These are phyloP conservation scores for Auricularia sp. DNA, from an alignment of 768 basidiomycete genomes.

Conservation along the genomic window DNA sequence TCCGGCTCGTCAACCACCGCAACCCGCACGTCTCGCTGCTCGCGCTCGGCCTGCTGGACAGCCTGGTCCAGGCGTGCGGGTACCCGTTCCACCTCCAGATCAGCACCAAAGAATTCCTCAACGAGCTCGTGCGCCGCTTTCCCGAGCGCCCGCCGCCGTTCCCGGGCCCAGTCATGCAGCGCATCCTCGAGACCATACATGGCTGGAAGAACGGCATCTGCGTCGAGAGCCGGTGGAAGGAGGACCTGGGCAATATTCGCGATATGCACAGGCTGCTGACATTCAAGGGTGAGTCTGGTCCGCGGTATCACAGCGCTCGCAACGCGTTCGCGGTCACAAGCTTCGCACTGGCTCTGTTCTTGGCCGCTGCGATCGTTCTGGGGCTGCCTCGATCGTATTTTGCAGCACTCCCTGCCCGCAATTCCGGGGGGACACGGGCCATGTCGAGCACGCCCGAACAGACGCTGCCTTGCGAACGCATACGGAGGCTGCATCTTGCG, in stretches of 20 bases:
- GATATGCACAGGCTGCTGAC: slow-evolving; percentile 94
- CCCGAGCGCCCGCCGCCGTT: slow-evolving; percentile 96
- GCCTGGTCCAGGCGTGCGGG: slow-evolving; percentile 89
- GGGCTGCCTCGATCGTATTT: background rate
- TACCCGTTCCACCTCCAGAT: slow-evolving; percentile 97
- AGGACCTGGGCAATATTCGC: slow-evolving; percentile 91
- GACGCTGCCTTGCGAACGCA: too few species aligned
- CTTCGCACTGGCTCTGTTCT: too few species aligned
- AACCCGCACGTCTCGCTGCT: slow-evolving; percentile 88
- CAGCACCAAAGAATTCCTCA: slow-evolving; percentile 93
- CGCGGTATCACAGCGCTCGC: too few species aligned
- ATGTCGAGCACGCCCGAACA: too few species aligned
- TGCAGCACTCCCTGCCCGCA: too few species aligned
- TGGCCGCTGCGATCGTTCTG: slow-evolving; percentile 6
- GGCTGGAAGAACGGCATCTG: slow-evolving; percentile 95
- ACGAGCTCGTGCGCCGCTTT: slow-evolving; percentile 95
- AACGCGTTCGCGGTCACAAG: too few species aligned
- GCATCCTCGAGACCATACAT: slow-evolving; percentile 87
- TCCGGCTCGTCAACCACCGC: slow-evolving; percentile 80
- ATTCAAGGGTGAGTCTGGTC: slow-evolving; percentile 68
- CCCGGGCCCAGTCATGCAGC: slow-evolving; percentile 88
- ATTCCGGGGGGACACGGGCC: too few species aligned
- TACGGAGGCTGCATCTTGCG: too few species aligned
- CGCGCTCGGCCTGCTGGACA: slow-evolving; percentile 77
- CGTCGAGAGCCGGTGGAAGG: slow-evolving; percentile 80